Conservation (phyloP, 2,329 filamentous ascomycete species). For the Graphilbum fragrans region DNA sequence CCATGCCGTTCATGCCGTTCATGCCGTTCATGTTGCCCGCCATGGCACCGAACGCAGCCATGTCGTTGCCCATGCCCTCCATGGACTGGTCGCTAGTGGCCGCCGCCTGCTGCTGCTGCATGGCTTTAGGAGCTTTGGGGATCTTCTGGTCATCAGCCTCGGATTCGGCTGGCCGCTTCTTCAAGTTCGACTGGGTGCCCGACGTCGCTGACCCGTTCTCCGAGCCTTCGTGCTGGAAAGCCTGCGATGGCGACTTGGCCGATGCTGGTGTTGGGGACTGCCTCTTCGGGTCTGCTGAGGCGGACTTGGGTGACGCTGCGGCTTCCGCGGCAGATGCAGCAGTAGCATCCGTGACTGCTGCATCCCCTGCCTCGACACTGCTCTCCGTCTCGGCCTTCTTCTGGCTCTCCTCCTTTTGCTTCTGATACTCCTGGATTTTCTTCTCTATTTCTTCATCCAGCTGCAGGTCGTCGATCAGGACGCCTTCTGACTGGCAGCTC, state of each 20-base stretch:
- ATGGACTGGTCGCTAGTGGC: slow-evolving; percentile 1
- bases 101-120: slow-evolving; percentile 37
- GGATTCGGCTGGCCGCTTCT: slow-evolving; percentile 77
- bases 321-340: not conserved
- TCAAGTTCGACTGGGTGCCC: slow-evolving; percentile 25
- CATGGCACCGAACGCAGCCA: slow-evolving; percentile 3
- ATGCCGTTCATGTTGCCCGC: slow-evolving; percentile 24
- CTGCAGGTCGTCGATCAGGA: slow-evolving; percentile 84
- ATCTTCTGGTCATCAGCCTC: slow-evolving; percentile 51
- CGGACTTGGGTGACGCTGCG: not conserved
- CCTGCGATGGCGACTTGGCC: slow-evolving; percentile 14
- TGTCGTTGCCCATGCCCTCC: slow-evolving; percentile 21
- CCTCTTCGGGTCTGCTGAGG: no score
- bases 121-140: slow-evolving; percentile 53
- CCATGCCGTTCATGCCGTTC: slow-evolving; percentile 25
- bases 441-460: slow-evolving; percentile 66
- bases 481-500: slow-evolving; percentile 78
- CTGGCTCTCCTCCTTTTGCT: slow-evolving; percentile 36
- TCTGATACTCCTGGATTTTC: slow-evolving; percentile 66
- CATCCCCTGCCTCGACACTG: slow-evolving; percentile 15
- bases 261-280: not conserved
- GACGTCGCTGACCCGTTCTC: slow-evolving; percentile 16
- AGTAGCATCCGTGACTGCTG: slow-evolving; percentile 21
- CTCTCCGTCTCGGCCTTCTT: slow-evolving; percentile 16
- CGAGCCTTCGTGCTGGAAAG: slow-evolving; percentile 17